Conservation (phyloP, 2,329 filamentous ascomycete genomes). For the Drechslerella stenobrocha region DNA sequence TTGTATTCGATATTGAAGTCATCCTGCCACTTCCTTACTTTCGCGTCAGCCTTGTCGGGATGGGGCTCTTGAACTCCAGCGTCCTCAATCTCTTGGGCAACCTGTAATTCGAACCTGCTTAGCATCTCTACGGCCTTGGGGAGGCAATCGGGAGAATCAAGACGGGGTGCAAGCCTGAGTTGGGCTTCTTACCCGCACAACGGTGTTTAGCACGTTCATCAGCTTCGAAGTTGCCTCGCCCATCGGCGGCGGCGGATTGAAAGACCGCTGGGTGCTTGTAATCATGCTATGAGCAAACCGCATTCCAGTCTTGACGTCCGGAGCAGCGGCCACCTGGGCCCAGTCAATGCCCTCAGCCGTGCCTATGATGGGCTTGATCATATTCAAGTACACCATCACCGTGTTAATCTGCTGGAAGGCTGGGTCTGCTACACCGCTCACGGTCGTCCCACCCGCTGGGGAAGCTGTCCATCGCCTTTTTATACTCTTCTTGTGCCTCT, state of each 20-base stretch:
- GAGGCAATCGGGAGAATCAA: too few relatives aligned
- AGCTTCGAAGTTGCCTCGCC: slow-evolving; percentile 4
- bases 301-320: background rate
- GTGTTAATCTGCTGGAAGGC: slow-evolving; percentile 5
- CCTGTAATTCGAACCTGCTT: too few relatives aligned
- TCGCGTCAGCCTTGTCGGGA: background rate
- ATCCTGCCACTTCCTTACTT: slow-evolving; percentile 5
- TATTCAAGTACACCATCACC: slow-evolving; percentile 6
- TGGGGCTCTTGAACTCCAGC: background rate
- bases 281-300: background rate
- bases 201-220: background rate
- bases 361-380: background rate
- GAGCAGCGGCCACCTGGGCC: background rate
- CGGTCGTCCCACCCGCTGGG: background rate
- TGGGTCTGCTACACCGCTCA: slow-evolving; percentile 1
- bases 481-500: slow-evolving; percentile 5
- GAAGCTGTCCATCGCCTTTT: slow-evolving; percentile 13
- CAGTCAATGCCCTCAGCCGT: slow-evolving; percentile 7
- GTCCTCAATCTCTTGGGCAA: background rate
- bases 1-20: slow-evolving; percentile 11
- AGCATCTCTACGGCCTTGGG: too few relatives aligned
- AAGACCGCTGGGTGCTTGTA: background rate
- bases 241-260: background rate
- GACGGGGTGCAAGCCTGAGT: too few relatives aligned
- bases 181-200: slow-evolving; percentile 1